These are phyloP conservation scores for Salix arbutifolia DNA, from an alignment of 345 rosid species.

Conservation along the genomic window DNA sequence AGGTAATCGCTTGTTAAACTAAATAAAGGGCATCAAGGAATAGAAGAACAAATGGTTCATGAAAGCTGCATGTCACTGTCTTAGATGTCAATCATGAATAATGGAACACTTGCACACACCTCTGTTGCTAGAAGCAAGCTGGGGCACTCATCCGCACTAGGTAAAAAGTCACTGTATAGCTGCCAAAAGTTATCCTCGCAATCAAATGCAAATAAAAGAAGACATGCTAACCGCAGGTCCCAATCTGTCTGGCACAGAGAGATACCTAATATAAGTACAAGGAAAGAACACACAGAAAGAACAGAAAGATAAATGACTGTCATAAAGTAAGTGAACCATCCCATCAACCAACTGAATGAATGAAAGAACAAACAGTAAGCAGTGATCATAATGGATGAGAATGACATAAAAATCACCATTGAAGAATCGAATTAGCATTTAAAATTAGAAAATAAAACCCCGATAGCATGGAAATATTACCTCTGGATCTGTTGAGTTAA, in stretches of 20 bases:
- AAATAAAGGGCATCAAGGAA: no score
- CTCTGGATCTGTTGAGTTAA: constrained; percentile 86
- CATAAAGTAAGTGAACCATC: background rate
- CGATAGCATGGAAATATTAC: constrained; percentile 29
- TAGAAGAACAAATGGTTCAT: no score
- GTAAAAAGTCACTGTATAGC: constrained; percentile 82
- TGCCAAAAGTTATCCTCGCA: constrained; percentile 78
- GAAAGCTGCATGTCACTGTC: no score
- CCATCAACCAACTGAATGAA: constrained; percentile 6
- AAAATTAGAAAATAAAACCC: background rate
- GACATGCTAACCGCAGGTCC: constrained; percentile 94
- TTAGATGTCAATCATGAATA: background rate
- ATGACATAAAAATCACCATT: constrained; percentile 5
- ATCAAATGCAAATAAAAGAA: constrained; percentile 79
- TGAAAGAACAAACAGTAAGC: background rate
- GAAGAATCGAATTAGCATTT: background rate
- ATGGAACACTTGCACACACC: constrained; percentile 34
- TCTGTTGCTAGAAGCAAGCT: constrained; percentile 93
- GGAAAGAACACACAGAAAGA: background rate
- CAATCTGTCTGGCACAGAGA: constrained; percentile 70
- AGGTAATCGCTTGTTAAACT: background rate
- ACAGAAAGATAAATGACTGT: constrained; percentile 4
- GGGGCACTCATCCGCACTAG: constrained; percentile 74
- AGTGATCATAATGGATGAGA: background rate
- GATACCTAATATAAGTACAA: constrained; percentile 1